Evolutionary conservation across 2,329 filamentous ascomycete species (phyloP), one percentile per base, ranked within the genome.

Genomic region (Myriosclerotinia curreyana): DNA sequence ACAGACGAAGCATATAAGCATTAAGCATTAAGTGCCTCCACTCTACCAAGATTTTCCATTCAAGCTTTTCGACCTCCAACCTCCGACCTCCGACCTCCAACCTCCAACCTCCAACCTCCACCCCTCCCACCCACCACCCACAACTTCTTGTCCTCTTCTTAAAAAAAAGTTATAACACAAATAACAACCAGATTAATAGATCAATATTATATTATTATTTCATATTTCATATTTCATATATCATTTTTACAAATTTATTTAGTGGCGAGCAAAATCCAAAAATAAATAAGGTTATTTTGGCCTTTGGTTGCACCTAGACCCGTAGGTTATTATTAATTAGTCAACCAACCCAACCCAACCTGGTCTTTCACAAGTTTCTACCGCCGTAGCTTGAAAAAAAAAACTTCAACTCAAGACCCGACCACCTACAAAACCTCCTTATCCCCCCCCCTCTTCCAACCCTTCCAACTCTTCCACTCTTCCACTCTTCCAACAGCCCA

Each of bases 111-210:
- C 36, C 36, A 38, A 9, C 36, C 25, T 40, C 52, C 36, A 25
- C 52, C 50, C 36, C 22, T 34, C 28, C n/a, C n/a, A n/a, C n/a
- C n/a, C n/a, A n/a, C n/a, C n/a, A n/a, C n/a, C n/a, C n/a, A n/a
- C n/a, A n/a, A 49, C 40, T 48, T 63, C 60, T 51, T 40, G 54
- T 50, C 44, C 56, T 50, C 31, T 44, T 50, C 50, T 34, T 31
- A 31, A 31, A 31, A 31, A 31, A 58, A 49, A 49, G 31, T n/a
- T 48, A 25, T 34, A 31, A n/a, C 14, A 34, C 28, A 55, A 58
- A 58, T 17, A 34, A 40, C 36, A 58, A 58, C 34, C 52, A 42
- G 52, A 58, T 59, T 59, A n/a, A n/a, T n/a, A n/a, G n/a, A n/a
- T n/a, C n/a, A n/a, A n/a, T n/a, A n/a, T n/a, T n/a, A n/a, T n/a